Base-by-base conservation (phyloP, 768 basidiomycete species). In the Pleurotus tuoliensis region DNA sequence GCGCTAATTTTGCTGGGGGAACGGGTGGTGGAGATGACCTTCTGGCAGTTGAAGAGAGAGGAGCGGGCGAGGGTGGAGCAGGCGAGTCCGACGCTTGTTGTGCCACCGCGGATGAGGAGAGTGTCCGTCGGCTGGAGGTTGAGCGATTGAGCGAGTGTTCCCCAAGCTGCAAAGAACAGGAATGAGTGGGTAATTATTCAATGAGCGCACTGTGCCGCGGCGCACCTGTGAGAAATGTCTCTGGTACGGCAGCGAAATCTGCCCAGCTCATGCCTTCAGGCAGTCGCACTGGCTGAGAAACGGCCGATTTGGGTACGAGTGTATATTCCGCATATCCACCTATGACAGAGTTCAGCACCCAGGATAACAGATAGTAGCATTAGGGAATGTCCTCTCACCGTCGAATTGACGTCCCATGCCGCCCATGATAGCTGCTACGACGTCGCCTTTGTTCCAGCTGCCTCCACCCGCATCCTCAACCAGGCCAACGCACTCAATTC, bases 311-410 rank as follows among this genome's bases (percentile, higher is more conserved):
- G 16, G 63, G 68, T 8, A 66, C 51, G 50, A 64, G 61, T 16
- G 64, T 61, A 55, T 61, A 65, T 61, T 64, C 67, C 15, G 68
- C 63, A 55, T 66, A 65, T 22, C 63, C 63, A 12, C 65, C 65
- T 66, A 25, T 25, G 24, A 25, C 24, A 1, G 24, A 25, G 24
- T 25, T 25, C 24, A 25, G 24, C 24, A 25, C 5, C 24, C 24
- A 25, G 24, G 24, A 25, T 25, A 25, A 25, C 5, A 25, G 24
- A 25, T 25, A 25, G 8, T 24, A 13, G 11, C 13, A 12, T 55
- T 18, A 2, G 15, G 20, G 54, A 47, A 55, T 34, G 13, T 7
- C 11, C 45, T 52, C 61, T 16, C 41, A 63, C 65, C 65, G 53
- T 64, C 65, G 16, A 61, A 66, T 40, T 62, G 52, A 30, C 62